Percentiles rank a stretch among this genome's conserved stretches.
These are phyloP conservation scores for Cladorrhinum sp. DNA, from an alignment of 2,329 filamentous ascomycete species.

Conservation along the genomic window DNA sequence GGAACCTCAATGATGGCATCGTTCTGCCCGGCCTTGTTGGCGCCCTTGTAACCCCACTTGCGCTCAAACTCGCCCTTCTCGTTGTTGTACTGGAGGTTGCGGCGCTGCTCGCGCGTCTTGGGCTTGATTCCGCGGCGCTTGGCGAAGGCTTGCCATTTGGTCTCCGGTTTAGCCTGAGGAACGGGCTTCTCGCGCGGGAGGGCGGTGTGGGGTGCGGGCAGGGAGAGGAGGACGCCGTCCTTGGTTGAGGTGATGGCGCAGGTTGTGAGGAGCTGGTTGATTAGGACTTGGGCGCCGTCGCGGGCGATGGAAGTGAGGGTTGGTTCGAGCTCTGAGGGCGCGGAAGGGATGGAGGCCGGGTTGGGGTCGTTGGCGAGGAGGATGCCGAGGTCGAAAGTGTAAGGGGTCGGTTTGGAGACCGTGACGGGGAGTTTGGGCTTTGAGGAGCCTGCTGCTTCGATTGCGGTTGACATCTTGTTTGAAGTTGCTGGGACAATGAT, in stretches of 20 bases:
- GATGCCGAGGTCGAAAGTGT: conserved; percentile 90
- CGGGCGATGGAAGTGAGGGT: conserved; percentile 72
- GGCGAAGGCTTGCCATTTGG: conserved; percentile 95
- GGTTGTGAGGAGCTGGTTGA: conserved; percentile 91
- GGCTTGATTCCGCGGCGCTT: conserved; percentile 94
- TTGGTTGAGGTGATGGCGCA: conserved; percentile 71
- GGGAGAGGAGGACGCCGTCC: conserved; percentile 71
- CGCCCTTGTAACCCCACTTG: conserved; percentile 92
- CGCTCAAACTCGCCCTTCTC: conserved; percentile 82
- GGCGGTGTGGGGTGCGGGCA: conserved; percentile 66
- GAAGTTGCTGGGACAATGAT: background rate
- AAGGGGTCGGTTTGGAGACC: conserved; percentile 80
- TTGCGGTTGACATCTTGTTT: conserved; percentile 5
- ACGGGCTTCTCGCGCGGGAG: conserved; percentile 92
- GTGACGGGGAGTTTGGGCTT: conserved; percentile 56
- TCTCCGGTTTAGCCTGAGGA: conserved; percentile 75
- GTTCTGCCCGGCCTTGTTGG: conserved; percentile 77
- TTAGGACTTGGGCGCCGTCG: conserved; percentile 84
- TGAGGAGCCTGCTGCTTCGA: conserved; percentile 32
- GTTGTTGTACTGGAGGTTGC: conserved; percentile 80
- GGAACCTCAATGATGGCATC: conserved; percentile 94
- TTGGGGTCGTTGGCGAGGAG: conserved; percentile 86
- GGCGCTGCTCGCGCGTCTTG: conserved; percentile 73
- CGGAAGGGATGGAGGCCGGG: conserved; percentile 58
- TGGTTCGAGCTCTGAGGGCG: conserved; percentile 56